Evolutionary conservation across 2,329 filamentous ascomycete genomes (phyloP).

Genomic region (Fusarium haematococcum): DNA sequence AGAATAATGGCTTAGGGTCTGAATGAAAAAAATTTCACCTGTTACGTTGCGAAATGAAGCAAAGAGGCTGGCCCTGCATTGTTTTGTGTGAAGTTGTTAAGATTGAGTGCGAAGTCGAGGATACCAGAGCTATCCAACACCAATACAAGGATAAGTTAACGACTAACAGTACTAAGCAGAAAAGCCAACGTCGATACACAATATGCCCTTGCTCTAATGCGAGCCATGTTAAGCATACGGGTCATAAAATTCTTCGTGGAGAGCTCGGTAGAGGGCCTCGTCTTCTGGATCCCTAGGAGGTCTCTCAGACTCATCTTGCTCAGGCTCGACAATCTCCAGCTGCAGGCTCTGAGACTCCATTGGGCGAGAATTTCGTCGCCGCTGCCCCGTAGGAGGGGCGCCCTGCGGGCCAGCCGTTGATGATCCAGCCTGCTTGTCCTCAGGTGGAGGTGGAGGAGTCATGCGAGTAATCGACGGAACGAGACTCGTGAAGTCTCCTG

Average conservation of each 20-base stretch:
- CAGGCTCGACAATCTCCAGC: conserved; percentile 8
- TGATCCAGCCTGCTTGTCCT: neutral
- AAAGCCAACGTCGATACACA: neutral
- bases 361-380: neutral
- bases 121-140: neutral
- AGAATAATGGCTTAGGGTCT: conserved; percentile 55
- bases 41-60: conserved; percentile 26
- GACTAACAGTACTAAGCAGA: neutral
- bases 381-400: neutral
- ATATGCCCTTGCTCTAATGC: neutral
- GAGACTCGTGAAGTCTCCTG: neutral
- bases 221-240: neutral
- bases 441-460: neutral
- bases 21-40: conserved; percentile 52
- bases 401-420: neutral
- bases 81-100: conserved; percentile 6
- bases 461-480: too few relatives aligned
- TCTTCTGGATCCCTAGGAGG: neutral
- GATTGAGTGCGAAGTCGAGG: neutral
- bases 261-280: neutral
- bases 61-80: conserved; percentile 5
- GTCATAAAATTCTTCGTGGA: conserved; percentile 1
- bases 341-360: neutral
- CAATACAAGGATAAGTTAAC: neutral
- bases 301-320: neutral